A percentile compares a stretch with the other conserved stretches of the same genome.
phyloP scores from a whole-genome alignment of 768 basidiomycete genomes.

The Suillus sp. region DNA sequence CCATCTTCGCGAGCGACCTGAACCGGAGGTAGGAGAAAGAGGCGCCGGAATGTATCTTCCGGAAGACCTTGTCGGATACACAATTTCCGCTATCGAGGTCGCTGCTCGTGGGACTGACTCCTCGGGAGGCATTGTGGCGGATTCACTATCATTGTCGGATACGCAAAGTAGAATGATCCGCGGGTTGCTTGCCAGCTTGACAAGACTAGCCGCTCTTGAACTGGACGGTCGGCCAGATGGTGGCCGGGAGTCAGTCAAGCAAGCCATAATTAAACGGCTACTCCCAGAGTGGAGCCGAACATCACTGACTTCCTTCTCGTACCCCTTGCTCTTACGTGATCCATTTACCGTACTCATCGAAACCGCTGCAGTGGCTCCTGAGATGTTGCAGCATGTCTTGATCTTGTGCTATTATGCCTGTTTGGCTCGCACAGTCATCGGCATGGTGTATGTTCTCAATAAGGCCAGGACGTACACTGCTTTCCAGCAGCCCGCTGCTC shows the following conservation, averaged over 20 bases:
- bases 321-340: slow-evolving; percentile 85
- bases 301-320: slow-evolving; percentile 79
- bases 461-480: slow-evolving; percentile 62
- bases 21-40: slow-evolving; percentile 71
- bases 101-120: slow-evolving; percentile 68
- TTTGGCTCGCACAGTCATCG: slow-evolving; percentile 83
- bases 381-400: slow-evolving; percentile 87
- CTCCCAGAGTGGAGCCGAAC: slow-evolving; percentile 91
- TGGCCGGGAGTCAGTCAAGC: slow-evolving; percentile 74
- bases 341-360: slow-evolving; percentile 91
- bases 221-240: slow-evolving; percentile 74
- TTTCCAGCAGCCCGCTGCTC: slow-evolving; percentile 40
- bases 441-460: slow-evolving; percentile 80
- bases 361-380: slow-evolving; percentile 85
- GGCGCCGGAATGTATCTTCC: slow-evolving; percentile 90
- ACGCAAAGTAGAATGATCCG: slow-evolving; percentile 76
- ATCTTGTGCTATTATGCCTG: slow-evolving; percentile 89
- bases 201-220: slow-evolving; percentile 63
- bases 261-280: slow-evolving; percentile 86
- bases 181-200: slow-evolving; percentile 70
- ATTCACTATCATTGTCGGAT: slow-evolving; percentile 66
- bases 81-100: slow-evolving; percentile 79
- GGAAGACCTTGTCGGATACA: slow-evolving; percentile 89
- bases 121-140: slow-evolving; percentile 57
- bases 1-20: slow-evolving; percentile 75